Percentiles rank a stretch among this genome's conserved stretches.
Conservation (phyloP, 495 filamentous ascomycete species). For the Extremus antarcticus region DNA sequence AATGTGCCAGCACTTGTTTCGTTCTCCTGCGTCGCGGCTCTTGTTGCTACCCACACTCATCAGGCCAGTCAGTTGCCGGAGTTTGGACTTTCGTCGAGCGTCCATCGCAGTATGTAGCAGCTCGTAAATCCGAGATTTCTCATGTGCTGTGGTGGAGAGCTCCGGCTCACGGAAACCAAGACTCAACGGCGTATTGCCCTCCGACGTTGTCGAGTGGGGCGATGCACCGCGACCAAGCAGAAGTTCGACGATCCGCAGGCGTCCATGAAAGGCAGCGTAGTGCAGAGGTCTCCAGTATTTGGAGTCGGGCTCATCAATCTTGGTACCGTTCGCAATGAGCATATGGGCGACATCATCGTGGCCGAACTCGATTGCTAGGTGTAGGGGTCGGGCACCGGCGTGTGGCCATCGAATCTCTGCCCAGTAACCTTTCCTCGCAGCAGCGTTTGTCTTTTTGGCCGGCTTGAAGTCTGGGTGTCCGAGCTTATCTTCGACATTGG, state of each 20-base stretch:
- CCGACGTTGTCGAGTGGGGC: conserved; percentile 6
- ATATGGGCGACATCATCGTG: conserved; percentile 20
- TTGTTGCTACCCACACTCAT: neutral
- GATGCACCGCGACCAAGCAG: conserved; percentile 12
- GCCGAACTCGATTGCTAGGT: conserved; percentile 23
- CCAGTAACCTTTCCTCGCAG: conserved; percentile 24
- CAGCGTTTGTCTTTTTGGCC: conserved; percentile 15
- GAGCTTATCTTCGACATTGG: conserved; percentile 22
- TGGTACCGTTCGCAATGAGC: conserved; percentile 22
- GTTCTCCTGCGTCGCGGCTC: conserved; percentile 6
- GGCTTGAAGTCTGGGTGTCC: conserved; percentile 18
- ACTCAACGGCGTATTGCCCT: conserved; percentile 12
- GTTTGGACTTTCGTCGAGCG: neutral
- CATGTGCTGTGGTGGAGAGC: neutral
- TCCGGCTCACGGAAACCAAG: conserved; percentile 16
- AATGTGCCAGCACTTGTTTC: conserved; percentile 11
- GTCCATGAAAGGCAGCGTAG: conserved; percentile 19
- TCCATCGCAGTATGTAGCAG: conserved; percentile 4
- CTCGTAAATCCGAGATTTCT: conserved; percentile 5
- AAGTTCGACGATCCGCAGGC: conserved; percentile 10
- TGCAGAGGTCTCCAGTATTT: conserved; percentile 21
- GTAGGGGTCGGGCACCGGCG: conserved; percentile 20
- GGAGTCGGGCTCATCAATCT: conserved; percentile 16
- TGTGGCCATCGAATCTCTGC: conserved; percentile 26
- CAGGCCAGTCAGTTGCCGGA: conserved; percentile 1